Base-by-base conservation (phyloP, 352 stramenopile species). In the Aphanomyces invadans region DNA sequence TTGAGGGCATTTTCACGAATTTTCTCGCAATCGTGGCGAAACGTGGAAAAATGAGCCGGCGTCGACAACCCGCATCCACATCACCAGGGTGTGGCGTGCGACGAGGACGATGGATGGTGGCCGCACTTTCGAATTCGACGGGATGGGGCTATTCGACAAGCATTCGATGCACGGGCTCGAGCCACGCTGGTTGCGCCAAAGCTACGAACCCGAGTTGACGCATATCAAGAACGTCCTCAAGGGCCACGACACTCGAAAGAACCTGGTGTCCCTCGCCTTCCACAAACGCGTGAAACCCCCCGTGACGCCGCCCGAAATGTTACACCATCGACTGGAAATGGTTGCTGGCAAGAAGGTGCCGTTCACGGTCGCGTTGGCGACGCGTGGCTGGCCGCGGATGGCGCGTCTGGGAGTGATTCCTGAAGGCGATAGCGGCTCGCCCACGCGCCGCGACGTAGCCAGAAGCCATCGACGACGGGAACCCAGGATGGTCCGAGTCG, bases 161-260 rank as follows among this genome's bases (percentile, higher is more conserved):
- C 7, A 42, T 15, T 15, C 36, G 7, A 42, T 15, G 36, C 15
- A 15, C 36, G 36, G 36, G 7, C 36, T 42, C 36, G 36, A 42
- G 7, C 36, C 36, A 15, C 36, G 36, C 7, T 42, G 36, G 36
- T 15, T 42, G 15, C 36, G 36, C 36, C 36, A 15, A 7, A 42
- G 15, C 36, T 54, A 54, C 46, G 49, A 57, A 21, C 25, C 19
- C 17, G 21, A 57, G 29, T 11, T 57, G 4, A 57, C 29, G 1
- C 25, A 57, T 5, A 57, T 57, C 49, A 57, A 57, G 29, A 26
- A 57, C 49, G 29, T 57, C 12, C 49, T 57, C 0, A 57, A 57
- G 49, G 36, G 21, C 49, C 49, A 57, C 49, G 49, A 57, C 49
- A 57, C 49, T 38, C 49, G 36, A n/a, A 4, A 32, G 7, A 21